Evolutionary conservation across 139 green algal species (phyloP).

Genomic region (Spirogloea muscicola): DNA sequence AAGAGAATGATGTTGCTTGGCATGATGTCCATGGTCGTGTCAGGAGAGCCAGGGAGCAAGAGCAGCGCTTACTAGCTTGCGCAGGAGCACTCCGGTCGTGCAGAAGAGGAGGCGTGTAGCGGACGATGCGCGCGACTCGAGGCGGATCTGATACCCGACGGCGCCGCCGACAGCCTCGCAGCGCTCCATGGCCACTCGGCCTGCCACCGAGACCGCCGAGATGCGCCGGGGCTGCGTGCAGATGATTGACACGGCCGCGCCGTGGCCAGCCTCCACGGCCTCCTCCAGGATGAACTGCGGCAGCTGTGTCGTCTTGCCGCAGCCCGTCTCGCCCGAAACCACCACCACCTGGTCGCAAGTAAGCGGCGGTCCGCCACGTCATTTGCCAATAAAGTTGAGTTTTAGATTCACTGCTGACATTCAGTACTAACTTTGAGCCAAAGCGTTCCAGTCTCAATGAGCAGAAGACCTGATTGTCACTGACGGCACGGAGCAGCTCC

Average conservation of each 20-base stretch:
- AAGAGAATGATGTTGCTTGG: not conserved
- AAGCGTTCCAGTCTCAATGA: not conserved
- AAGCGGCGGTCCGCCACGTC: not conserved
- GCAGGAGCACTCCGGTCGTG: not conserved
- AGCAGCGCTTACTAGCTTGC: not conserved
- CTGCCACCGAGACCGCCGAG: constrained; percentile 52
- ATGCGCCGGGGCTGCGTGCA: constrained; percentile 57
- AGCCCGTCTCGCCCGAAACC: constrained; percentile 70
- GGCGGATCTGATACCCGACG: constrained; percentile 46
- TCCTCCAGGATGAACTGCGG: constrained; percentile 47
- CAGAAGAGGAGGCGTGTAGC: constrained; percentile 80
- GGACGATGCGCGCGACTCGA: constrained; percentile 34
- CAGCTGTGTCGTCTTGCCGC: constrained; percentile 64
- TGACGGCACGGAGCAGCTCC: constrained; percentile 37
- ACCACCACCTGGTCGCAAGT: constrained; percentile 45
- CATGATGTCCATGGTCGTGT: not conserved
- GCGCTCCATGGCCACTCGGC: constrained; percentile 54
- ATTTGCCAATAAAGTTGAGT: not conserved
- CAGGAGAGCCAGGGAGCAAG: not conserved
- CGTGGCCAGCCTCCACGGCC: constrained; percentile 22
- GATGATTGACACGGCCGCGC: constrained; percentile 44
- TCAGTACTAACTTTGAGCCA: not conserved
- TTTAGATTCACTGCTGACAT: not conserved
- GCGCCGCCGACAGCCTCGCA: constrained; percentile 46
- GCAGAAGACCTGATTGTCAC: constrained; percentile 28